These are phyloP conservation scores for Trichoderma sp. DNA, from an alignment of 2,329 filamentous ascomycete species.

Conservation along the genomic window DNA sequence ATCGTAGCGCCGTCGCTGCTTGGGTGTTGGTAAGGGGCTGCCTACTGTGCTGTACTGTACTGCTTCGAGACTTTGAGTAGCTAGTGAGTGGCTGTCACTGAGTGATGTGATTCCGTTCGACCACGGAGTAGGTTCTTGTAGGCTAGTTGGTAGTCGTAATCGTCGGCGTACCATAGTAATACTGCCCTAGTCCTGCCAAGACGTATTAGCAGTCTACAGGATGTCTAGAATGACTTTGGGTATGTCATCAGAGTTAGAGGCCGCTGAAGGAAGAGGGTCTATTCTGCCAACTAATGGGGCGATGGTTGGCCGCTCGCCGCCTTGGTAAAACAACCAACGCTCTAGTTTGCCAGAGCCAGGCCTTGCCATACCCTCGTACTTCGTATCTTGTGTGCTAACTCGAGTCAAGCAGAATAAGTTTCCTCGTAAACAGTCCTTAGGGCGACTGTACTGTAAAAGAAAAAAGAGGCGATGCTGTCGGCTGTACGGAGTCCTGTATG, in stretches of 20 bases:
- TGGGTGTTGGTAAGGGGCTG: neutral
- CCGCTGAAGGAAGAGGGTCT: neutral
- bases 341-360: neutral
- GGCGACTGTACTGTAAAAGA: neutral
- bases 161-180: neutral
- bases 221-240: neutral
- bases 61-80: neutral
- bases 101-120: neutral
- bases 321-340: neutral
- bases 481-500: too few species aligned
- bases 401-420: neutral
- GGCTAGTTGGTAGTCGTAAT: neutral
- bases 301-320: neutral
- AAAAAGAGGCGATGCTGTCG: neutral
- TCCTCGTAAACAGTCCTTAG: neutral
- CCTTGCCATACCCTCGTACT: neutral
- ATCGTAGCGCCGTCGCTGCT: slow-evolving; percentile 14
- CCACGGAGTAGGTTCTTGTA: neutral
- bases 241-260: neutral
- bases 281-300: neutral
- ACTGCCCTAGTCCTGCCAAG: neutral
- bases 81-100: neutral
- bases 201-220: neutral
- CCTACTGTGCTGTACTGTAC: too few species aligned
- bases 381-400: neutral